Conservation (phyloP, 371 early-diverging fungal species). For the Basidiobolus heterosporus region DNA sequence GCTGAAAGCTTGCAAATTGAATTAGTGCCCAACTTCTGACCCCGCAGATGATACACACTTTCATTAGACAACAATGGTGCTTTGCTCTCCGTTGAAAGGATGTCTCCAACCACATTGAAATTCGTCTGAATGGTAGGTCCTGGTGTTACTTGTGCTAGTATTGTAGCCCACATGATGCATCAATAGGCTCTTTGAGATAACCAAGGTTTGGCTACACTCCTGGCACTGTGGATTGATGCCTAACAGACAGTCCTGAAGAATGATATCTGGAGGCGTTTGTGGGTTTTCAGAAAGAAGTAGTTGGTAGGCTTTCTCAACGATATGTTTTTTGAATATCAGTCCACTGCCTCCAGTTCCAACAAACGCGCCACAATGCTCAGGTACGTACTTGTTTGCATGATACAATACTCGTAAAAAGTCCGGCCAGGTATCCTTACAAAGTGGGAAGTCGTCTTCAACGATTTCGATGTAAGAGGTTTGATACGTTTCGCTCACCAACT, state of each 20-base stretch:
- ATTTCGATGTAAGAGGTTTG: conserved; percentile 23
- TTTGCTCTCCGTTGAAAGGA: conserved; percentile 16
- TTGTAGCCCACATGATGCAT: conserved; percentile 45
- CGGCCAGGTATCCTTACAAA: conserved; percentile 31
- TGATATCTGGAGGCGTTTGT: conserved; percentile 30
- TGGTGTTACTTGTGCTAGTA: conserved; percentile 32
- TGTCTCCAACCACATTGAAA: conserved; percentile 51
- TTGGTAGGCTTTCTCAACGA: conserved; percentile 20
- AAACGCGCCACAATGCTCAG: conserved; percentile 37
- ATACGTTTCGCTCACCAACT: conserved; percentile 15
- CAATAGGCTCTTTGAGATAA: conserved; percentile 29
- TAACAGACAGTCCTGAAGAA: conserved; percentile 32
- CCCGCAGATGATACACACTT: no score
- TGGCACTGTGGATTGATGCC: conserved; percentile 27
- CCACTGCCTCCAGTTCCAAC: conserved; percentile 46
- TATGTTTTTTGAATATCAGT: conserved; percentile 25
- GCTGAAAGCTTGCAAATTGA: no score
- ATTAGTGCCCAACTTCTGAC: no score
- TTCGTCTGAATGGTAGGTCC: conserved; percentile 29
- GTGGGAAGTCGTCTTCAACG: conserved; percentile 43
- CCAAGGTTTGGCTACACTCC: conserved; percentile 15
- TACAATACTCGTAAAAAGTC: conserved; percentile 31
- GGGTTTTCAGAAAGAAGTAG: conserved; percentile 17
- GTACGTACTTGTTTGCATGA: conserved; percentile 19
- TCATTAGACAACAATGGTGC: conserved; percentile 11